Conservation (phyloP, 2,329 filamentous ascomycete species). For the Fusarium algeriense region DNA sequence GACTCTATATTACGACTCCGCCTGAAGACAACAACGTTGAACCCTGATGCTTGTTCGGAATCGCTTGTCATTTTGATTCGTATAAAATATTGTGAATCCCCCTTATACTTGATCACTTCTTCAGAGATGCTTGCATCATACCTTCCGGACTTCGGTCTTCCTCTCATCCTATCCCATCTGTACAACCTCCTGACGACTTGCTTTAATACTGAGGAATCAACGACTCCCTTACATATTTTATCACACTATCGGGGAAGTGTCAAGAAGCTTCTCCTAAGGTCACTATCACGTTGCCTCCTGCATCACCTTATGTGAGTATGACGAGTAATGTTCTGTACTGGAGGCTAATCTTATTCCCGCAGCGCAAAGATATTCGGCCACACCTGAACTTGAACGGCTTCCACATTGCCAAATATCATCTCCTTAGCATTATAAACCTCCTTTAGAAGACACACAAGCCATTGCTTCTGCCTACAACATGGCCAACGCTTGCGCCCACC, state of each 20-base stretch:
- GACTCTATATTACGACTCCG: background rate
- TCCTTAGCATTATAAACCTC: background rate
- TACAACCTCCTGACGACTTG: background rate
- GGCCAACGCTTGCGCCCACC: too few species aligned
- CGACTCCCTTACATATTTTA: background rate
- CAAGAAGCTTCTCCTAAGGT: background rate
- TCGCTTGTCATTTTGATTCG: background rate
- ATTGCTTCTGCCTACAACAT: too few species aligned
- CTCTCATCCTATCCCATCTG: background rate
- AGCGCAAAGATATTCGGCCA: too few species aligned
- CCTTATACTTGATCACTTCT: background rate
- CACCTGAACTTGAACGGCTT: background rate
- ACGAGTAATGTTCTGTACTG: background rate
- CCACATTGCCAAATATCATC: conserved; percentile 3
- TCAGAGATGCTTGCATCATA: background rate
- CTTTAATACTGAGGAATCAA: too few species aligned
- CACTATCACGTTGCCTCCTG: background rate
- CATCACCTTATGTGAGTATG: background rate
- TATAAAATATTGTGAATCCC: background rate
- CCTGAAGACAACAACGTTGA: background rate
- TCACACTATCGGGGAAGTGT: background rate
- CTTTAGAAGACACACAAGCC: too few species aligned
- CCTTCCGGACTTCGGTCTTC: background rate
- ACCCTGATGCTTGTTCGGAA: background rate
- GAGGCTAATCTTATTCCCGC: background rate